A percentile compares a stretch with the other conserved stretches of the same genome.
phyloP scores from a whole-genome alignment of 129 eudicot species.

The Erigeron canadensis region DNA sequence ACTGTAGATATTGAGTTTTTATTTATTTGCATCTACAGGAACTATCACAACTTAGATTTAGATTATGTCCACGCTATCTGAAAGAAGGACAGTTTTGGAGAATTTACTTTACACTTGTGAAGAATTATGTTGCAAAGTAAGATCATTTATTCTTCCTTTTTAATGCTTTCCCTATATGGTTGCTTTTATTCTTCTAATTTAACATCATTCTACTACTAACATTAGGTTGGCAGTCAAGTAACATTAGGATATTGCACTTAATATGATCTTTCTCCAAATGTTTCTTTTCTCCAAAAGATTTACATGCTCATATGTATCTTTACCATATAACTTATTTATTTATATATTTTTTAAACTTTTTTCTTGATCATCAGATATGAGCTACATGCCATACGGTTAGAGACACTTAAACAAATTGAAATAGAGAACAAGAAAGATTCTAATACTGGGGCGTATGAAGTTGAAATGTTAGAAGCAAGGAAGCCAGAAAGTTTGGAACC shows the following conservation, averaged over 20 bases:
- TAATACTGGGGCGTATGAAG: constrained; percentile 54
- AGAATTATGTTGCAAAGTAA: constrained; percentile 65
- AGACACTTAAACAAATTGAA: constrained; percentile 58
- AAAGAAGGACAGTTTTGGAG: constrained; percentile 91
- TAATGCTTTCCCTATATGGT: not conserved
- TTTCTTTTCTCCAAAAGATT: constrained; percentile 10
- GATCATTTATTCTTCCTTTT: constrained; percentile 28
- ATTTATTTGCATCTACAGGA: constrained; percentile 47
- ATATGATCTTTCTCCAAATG: not conserved
- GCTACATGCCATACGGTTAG: constrained; percentile 65
- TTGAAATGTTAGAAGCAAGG: constrained; percentile 89
- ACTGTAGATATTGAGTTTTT: not conserved
- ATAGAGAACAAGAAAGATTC: constrained; percentile 43
- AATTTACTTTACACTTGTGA: constrained; percentile 79
- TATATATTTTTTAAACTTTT: too few relatives aligned
- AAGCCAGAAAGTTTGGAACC: constrained; percentile 28
- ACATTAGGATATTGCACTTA: not conserved
- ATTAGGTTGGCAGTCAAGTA: too few relatives aligned
- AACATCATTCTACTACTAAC: too few relatives aligned
- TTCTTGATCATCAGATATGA: constrained; percentile 60
- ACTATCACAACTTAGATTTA: constrained; percentile 82
- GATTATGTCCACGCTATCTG: constrained; percentile 80
- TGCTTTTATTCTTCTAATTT: not conserved
- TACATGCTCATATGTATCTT: not conserved
- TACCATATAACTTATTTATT: not conserved